Evolutionary conservation across 768 basidiomycete species (phyloP), one percentile per base, ranked within the genome.

Genomic region (Podaxis sp.): DNA sequence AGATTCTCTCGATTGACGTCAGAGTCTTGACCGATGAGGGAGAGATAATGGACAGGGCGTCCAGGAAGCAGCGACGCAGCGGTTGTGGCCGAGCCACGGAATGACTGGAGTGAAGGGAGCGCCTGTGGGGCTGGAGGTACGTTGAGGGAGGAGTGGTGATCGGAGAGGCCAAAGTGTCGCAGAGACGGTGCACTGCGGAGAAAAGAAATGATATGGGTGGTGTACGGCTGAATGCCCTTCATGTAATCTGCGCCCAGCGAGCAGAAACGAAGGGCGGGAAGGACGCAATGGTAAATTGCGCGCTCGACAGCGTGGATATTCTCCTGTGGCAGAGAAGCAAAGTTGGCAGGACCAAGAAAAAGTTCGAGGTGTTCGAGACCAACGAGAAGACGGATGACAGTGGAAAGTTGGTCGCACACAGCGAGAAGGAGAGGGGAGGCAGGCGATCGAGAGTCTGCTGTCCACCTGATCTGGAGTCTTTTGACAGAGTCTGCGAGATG

Each of bases 1-100:
- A 88, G 77, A 66, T 84, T 84, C 54, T 78, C 75, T 65, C 78
- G 81, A 48, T 79, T 84, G 67, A 87, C 76, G 61, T 82, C 80
- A 58, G 80, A 81, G 63, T 86, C 84, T 66, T 82, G 78, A 3
- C 85, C 86, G 54, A 84, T 74, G 53, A 89, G 84, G 15, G 80
- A 75, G 54, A 89, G 82, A 60, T 73, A 73, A 49, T 80, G 81
- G 28, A 89, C 82, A 2, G 86, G 86, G 22, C 88, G 76, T 20
- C 86, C 86, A 4, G 87, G 88, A 57, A 88, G 80, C 52, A 89
- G 68, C 17, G 77, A 73, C 52, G 86, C 85, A 2, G 87, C 87
- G n/a, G 83, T 77, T 69, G 78, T 78, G 60, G 86, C 80, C 37
- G 81, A 78, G 62, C 87, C 87, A 60, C 85, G 84, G 78, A 88